Evolutionary conservation across 2,329 filamentous ascomycete species (phyloP), one percentile per base, ranked within the genome.

Genomic region (Torrubiellomyces zombiae): DNA sequence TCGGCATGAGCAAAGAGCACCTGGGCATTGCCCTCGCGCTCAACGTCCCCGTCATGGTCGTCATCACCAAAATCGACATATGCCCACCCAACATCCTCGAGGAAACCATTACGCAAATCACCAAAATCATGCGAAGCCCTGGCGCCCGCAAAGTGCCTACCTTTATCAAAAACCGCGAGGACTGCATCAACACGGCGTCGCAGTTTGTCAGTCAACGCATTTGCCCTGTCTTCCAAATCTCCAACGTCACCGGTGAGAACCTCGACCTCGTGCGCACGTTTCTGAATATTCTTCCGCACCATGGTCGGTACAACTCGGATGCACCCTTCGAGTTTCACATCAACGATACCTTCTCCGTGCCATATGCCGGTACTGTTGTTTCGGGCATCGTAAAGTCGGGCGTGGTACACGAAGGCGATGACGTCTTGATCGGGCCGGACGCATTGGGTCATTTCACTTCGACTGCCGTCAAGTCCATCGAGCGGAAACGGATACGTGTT

Each of bases 1-100:
- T 95, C 23, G 89, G 89, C 12, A 98, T 95, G 89, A 92, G 81
- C 52, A 92, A 91, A 61, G 89, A 98, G 56, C 89, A 98, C 50
- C 58, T 98, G 4, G 89, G 89, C 10, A 93, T 98, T 35, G 86
- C 89, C 0, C 59, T 95, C 16, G 85, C 89, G 1, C 60, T 98
- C 25, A 95, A 95, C 43, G 86, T 98, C 8, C 89, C 89, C 1
- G 82, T 98, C 38, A 92, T 98, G 81, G 85, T 95, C 4, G 75
- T 94, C 35, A 74, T 95, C 34, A 98, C 86, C 50, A 98, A 95
- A 58, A 93, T 95, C 35, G 89, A 95, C 47, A 95, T 95, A 28
- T 95, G 89, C 49, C 89, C 89, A 13, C 83, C 86, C 2, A 79
- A 95, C 36, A 94, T 98, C 42, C 60, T 98, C 14, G 73, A 92